phyloP scores from a whole-genome alignment of 140 eudicot genomes.

The Erigeron philadelphicus region DNA sequence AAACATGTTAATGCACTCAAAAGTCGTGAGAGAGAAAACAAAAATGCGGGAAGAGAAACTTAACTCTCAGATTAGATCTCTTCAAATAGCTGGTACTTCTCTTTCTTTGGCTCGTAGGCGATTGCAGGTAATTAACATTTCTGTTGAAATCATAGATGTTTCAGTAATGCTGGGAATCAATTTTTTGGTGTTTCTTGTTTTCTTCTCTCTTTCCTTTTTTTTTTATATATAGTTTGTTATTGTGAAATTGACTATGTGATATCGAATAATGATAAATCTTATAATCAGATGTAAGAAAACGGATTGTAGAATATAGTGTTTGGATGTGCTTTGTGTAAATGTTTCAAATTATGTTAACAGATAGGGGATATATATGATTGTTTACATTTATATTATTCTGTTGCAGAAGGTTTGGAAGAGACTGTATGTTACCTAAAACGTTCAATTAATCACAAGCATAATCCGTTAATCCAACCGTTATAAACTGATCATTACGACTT shows the following conservation, averaged over 20 bases:
- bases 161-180: neutral
- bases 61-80: slow-evolving; percentile 59
- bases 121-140: slow-evolving; percentile 48
- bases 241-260: neutral
- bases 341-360: neutral
- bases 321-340: neutral
- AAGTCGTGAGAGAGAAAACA: slow-evolving; percentile 69
- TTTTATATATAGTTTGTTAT: too few species aligned
- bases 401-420: neutral
- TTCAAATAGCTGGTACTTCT: slow-evolving; percentile 65
- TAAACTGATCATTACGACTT: too few species aligned
- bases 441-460: neutral
- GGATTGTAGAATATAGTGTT: neutral
- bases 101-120: slow-evolving; percentile 71
- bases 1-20: slow-evolving; percentile 66
- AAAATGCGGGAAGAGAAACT: slow-evolving; percentile 81
- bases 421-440: neutral
- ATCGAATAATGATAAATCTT: neutral
- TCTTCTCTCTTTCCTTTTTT: too few species aligned
- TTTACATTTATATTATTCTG: neutral
- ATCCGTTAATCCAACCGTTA: neutral
- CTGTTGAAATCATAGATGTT: neutral
- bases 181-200: too few species aligned
- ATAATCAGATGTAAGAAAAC: neutral
- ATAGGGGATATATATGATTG: neutral